These are phyloP conservation scores for Yarrowia galli DNA, from an alignment of 1,139 yeast species.

Conservation along the genomic window DNA sequence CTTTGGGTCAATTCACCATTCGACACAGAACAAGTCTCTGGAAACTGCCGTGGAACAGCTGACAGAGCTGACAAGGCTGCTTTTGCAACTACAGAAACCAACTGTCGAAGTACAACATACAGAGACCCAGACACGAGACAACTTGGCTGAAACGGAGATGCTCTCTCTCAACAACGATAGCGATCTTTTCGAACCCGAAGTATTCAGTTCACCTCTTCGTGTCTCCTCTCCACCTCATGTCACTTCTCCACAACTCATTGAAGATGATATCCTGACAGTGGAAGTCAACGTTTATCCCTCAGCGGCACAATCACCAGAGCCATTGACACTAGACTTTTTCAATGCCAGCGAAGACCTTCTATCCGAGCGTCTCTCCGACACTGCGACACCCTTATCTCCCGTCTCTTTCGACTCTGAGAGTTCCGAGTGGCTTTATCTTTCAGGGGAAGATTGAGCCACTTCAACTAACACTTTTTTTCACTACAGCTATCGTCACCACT, in stretches of 20 bases:
- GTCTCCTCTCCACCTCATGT: background rate
- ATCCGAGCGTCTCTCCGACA: background rate
- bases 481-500: too few species aligned
- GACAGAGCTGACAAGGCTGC: background rate
- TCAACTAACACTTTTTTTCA: background rate
- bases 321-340: background rate
- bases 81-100: background rate
- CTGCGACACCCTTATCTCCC: background rate
- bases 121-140: background rate
- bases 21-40: background rate
- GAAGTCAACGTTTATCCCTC: too few species aligned
- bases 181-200: background rate
- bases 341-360: background rate
- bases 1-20: background rate
- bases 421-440: slow-evolving; percentile 1
- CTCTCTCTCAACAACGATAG: too few species aligned
- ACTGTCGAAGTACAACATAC: background rate
- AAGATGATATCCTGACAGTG: background rate
- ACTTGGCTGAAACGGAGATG: background rate
- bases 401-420: background rate
- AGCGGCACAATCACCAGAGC: too few species aligned
- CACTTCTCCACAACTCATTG: background rate
- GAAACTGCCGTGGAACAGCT: background rate
- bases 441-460: background rate
- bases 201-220: background rate